Evolutionary conservation across 192 early-diverging fungal genomes (phyloP).

Genomic region (Geranomyces michiganensis): DNA sequence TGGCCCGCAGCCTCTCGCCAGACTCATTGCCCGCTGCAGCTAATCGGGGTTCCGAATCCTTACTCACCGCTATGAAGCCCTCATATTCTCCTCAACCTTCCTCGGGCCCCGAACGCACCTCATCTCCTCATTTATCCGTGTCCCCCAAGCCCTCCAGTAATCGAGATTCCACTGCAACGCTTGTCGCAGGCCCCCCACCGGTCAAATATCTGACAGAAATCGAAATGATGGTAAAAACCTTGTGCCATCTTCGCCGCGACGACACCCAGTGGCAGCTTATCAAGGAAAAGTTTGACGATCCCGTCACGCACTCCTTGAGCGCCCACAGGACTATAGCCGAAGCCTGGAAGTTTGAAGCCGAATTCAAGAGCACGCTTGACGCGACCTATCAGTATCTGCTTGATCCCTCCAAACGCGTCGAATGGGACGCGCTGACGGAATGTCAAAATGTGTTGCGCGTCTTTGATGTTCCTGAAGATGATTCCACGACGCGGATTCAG

Average conservation of each 20-base stretch:
- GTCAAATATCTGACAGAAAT: conserved; percentile 4
- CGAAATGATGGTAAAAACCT: conserved; percentile 17
- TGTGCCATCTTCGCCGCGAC: conserved; percentile 6
- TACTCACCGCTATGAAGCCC: too few relatives aligned
- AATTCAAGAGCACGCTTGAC: conserved; percentile 3
- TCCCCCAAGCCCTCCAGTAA: not conserved
- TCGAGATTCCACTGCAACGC: not conserved
- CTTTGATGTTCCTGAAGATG: not conserved
- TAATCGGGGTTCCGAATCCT: too few relatives aligned
- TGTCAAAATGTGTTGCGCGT: not conserved
- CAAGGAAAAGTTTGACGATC: not conserved
- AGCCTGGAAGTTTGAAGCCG: conserved; percentile 19
- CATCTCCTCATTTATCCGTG: not conserved
- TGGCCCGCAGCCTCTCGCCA: too few relatives aligned
- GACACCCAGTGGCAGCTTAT: not conserved
- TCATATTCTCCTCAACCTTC: not conserved
- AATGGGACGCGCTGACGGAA: conserved; percentile 14
- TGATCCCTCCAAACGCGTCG: not conserved
- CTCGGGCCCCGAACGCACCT: too few relatives aligned
- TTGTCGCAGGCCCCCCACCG: not conserved
- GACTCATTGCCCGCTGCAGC: too few relatives aligned
- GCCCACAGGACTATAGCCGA: conserved; percentile 1
- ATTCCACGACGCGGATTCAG: conserved; percentile 10
- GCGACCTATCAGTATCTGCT: not conserved
- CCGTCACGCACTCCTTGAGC: conserved; percentile 5